These are phyloP conservation scores for Lyophyllum semitale DNA, from an alignment of 768 basidiomycete genomes.

Conservation along the genomic window DNA sequence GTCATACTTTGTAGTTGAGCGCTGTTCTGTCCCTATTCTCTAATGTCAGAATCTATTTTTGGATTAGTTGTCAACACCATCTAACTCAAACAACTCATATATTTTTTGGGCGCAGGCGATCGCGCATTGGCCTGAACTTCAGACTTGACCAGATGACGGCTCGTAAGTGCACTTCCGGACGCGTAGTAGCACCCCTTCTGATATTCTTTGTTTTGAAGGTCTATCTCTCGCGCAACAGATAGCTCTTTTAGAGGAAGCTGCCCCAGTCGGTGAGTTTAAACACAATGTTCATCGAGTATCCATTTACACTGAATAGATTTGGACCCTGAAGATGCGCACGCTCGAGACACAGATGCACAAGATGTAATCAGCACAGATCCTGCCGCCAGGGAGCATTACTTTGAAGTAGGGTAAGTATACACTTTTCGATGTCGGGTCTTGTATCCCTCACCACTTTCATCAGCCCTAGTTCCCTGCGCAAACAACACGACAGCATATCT, in stretches of 20 bases:
- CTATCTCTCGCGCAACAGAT: constrained; percentile 80
- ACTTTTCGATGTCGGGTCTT: not conserved
- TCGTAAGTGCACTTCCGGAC: constrained; percentile 7
- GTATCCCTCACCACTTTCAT: constrained; percentile 1
- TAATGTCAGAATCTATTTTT: too few species aligned
- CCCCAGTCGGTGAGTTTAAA: constrained; percentile 59
- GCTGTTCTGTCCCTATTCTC: too few species aligned
- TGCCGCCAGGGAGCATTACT: constrained; percentile 71
- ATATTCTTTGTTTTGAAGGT: constrained; percentile 23
- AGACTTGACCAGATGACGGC: constrained; percentile 8
- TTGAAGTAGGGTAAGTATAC: constrained; percentile 76
- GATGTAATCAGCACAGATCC: constrained; percentile 34
- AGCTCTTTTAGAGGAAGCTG: constrained; percentile 71
- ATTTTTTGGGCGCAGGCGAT: constrained; percentile 11
- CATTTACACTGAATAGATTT: constrained; percentile 45
- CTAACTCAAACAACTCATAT: not conserved
- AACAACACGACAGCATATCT: constrained; percentile 59
- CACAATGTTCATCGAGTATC: not conserved
- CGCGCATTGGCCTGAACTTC: not conserved
- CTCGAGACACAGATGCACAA: constrained; percentile 47
- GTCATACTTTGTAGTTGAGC: too few species aligned
- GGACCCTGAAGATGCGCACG: constrained; percentile 75
- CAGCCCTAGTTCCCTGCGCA: constrained; percentile 74
- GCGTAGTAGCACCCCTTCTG: not conserved
- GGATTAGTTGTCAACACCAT: not conserved